Evolutionary conservation across 176 grass and related monocot genomes (phyloP).

Genomic region (Aegilops umbellulata): DNA sequence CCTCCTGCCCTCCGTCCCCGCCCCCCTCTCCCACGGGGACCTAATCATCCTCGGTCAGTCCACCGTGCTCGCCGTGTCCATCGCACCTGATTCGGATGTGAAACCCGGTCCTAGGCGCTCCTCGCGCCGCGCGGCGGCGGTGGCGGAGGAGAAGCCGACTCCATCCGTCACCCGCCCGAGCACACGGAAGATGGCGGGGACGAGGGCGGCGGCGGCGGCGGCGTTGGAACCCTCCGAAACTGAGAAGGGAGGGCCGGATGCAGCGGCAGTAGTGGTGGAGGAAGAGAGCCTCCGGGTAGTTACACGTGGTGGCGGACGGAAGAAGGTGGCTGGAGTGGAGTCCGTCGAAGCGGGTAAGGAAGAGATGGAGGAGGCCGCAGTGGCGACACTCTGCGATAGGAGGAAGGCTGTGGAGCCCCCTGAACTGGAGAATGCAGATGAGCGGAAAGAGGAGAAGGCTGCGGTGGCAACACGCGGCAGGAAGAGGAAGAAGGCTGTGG

Average conservation of each 20-base stretch:
- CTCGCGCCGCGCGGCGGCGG: not conserved
- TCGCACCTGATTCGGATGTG: constrained; percentile 23
- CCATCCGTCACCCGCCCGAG: not conserved
- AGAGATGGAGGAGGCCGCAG: constrained; percentile 5
- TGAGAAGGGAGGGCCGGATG: constrained; percentile 10
- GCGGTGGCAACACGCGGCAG: not conserved
- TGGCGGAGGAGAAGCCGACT: constrained; percentile 10
- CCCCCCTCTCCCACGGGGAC: constrained; percentile 61
- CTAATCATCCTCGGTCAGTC: constrained; percentile 67
- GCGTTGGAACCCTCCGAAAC: not conserved
- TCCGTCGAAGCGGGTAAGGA: not conserved
- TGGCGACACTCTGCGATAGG: not conserved
- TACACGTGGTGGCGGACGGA: constrained; percentile 2
- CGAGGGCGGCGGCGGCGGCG: not conserved
- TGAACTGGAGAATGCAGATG: not conserved
- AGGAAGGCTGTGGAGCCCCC: constrained; percentile 4
- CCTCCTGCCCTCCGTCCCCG: constrained; percentile 38
- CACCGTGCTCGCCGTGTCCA: constrained; percentile 47
- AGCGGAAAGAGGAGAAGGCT: not conserved
- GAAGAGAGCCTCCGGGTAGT: not conserved
- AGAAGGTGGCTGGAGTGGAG: not conserved
- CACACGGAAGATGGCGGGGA: constrained; percentile 20
- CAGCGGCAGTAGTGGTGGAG: not conserved
- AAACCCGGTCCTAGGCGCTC: constrained; percentile 26
- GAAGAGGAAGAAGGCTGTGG: not conserved